Percentiles rank a stretch among this genome's conserved stretches.
Conservation (phyloP, 495 filamentous ascomycete genomes). For the Rhypophila decipiens region DNA sequence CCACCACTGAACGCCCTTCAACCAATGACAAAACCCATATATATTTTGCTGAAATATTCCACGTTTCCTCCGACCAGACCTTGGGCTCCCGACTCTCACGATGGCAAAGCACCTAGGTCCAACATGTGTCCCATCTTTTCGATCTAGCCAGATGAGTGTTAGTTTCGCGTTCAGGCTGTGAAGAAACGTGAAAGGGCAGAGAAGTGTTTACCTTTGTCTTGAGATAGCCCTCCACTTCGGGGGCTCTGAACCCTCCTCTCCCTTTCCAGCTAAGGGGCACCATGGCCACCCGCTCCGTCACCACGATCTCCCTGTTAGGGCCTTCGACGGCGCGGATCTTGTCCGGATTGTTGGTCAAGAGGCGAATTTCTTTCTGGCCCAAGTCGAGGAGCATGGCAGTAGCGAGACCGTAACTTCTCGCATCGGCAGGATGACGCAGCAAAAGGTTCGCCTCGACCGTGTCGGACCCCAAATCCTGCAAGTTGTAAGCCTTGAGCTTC, state of each 20-base stretch:
- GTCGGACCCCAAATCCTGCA: slow-evolving; percentile 91
- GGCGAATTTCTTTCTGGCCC: slow-evolving; percentile 65
- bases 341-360: slow-evolving; percentile 98
- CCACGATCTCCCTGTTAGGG: slow-evolving; percentile 75
- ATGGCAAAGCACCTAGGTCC: slow-evolving; percentile 21
- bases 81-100: no score
- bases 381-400: slow-evolving; percentile 91
- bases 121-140: slow-evolving; percentile 39
- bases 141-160: no score
- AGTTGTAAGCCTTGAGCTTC: slow-evolving; percentile 96
- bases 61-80: no score
- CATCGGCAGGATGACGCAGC: slow-evolving; percentile 88
- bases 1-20: no score
- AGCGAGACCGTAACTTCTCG: slow-evolving; percentile 85
- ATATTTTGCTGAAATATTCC: no score
- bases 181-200: not conserved
- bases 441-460: slow-evolving; percentile 94
- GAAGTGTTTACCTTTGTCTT: slow-evolving; percentile 71
- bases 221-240: slow-evolving; percentile 88
- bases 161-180: no score
- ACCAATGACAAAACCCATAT: no score
- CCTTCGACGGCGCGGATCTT: slow-evolving; percentile 94
- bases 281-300: slow-evolving; percentile 90
- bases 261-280: slow-evolving; percentile 91
- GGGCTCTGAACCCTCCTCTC: slow-evolving; percentile 72